Conservation (phyloP, 768 basidiomycete species). For the Boletus tomentosulus region DNA sequence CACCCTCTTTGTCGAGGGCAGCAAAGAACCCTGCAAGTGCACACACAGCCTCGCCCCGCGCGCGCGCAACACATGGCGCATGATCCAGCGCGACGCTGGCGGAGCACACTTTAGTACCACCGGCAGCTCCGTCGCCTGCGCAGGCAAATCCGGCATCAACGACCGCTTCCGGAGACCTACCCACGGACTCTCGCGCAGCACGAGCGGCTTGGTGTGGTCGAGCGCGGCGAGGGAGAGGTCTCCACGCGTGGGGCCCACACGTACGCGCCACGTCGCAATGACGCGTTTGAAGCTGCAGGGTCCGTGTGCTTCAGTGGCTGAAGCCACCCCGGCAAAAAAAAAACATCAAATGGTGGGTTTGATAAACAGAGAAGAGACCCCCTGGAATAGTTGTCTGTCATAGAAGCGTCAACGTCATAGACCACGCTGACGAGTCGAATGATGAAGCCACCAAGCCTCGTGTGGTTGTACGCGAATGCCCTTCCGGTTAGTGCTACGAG, state of each 20-base stretch:
- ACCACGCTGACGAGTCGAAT: slow-evolving; percentile 16
- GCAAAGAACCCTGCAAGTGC: slow-evolving; percentile 71
- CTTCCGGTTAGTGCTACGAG: slow-evolving; percentile 63
- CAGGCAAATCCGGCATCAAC: slow-evolving; percentile 20
- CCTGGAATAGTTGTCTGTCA: slow-evolving; percentile 76
- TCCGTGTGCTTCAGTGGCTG: slow-evolving; percentile 18
- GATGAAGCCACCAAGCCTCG: slow-evolving; percentile 61
- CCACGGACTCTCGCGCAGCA: slow-evolving; percentile 71
- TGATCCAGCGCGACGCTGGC: slow-evolving; percentile 76
- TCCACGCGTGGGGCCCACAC: slow-evolving; percentile 83
- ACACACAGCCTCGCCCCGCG: slow-evolving; percentile 79
- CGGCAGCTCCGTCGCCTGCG: slow-evolving; percentile 32
- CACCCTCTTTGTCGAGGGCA: slow-evolving; percentile 49
- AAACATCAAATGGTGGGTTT: not conserved
- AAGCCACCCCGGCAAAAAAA: not conserved
- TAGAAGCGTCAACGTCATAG: slow-evolving; percentile 17
- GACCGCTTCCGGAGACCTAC: slow-evolving; percentile 48
- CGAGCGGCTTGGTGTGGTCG: slow-evolving; percentile 58
- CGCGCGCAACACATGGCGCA: slow-evolving; percentile 84
- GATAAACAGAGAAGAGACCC: slow-evolving; percentile 22
- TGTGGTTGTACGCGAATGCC: slow-evolving; percentile 82
- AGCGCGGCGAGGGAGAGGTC: slow-evolving; percentile 76
- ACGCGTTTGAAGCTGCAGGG: slow-evolving; percentile 74
- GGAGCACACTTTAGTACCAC: slow-evolving; percentile 31
- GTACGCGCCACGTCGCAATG: slow-evolving; percentile 92